A percentile compares a stretch with the other conserved stretches of the same genome.
Evolutionary conservation across 106 monocot species (phyloP).

Genomic region (Apostasia shenzhenica): DNA sequence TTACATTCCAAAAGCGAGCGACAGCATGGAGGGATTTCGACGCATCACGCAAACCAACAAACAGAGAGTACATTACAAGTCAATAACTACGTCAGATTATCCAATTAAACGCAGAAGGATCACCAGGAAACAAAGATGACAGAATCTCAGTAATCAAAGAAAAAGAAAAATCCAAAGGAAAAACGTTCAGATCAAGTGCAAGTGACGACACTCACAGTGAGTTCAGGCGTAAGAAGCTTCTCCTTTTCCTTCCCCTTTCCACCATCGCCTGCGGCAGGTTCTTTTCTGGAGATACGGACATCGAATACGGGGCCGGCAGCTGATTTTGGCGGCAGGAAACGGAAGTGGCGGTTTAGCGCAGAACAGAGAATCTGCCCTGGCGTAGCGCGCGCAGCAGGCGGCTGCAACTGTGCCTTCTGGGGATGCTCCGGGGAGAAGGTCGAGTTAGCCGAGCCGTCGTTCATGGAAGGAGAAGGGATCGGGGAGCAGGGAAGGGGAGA

Average conservation of each 20-base stretch:
- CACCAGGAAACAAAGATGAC: not conserved
- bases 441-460: not conserved
- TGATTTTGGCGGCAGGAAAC: not conserved
- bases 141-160: not conserved
- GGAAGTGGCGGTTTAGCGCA: not conserved
- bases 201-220: not conserved
- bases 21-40: not conserved
- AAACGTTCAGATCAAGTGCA: not conserved
- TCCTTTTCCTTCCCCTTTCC: not conserved
- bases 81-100: not conserved
- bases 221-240: not conserved
- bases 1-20: not conserved
- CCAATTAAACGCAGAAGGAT: not conserved
- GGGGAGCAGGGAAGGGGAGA: not conserved
- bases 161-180: not conserved
- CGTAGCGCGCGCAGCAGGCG: not conserved
- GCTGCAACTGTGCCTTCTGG: not conserved
- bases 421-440: not conserved
- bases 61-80: not conserved
- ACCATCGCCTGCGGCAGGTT: not conserved
- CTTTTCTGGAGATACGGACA: not conserved
- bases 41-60: not conserved
- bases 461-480: not conserved
- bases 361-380: conserved; percentile 1
- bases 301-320: not conserved